These are phyloP conservation scores for Lachnum nothofagi DNA, from an alignment of 2,329 filamentous ascomycete genomes.

Conservation along the genomic window DNA sequence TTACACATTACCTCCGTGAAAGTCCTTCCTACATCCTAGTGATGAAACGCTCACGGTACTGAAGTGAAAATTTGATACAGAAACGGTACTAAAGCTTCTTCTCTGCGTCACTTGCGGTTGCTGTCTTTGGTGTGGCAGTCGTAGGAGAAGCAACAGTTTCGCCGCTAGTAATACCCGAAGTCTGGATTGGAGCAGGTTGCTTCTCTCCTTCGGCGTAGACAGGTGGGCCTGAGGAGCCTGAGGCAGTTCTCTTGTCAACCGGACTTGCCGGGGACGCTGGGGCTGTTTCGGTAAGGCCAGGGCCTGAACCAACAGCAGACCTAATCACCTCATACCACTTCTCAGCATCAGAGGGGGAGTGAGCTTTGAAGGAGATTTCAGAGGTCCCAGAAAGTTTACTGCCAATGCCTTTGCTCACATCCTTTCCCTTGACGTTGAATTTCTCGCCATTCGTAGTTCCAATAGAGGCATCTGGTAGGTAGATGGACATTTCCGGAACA, in stretches of 20 bases:
- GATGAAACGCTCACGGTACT: not conserved
- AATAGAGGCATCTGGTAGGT: slow-evolving; percentile 82
- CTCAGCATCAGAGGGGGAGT: slow-evolving; percentile 71
- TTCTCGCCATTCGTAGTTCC: slow-evolving; percentile 69
- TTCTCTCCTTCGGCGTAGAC: slow-evolving; percentile 15
- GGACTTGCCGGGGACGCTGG: slow-evolving; percentile 24
- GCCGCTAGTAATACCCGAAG: slow-evolving; percentile 22
- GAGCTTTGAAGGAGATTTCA: slow-evolving; percentile 83
- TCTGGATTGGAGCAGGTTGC: slow-evolving; percentile 24
- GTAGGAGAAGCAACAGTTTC: slow-evolving; percentile 26
- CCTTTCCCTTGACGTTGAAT: slow-evolving; percentile 94
- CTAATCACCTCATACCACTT: slow-evolving; percentile 76
- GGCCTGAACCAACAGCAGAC: slow-evolving; percentile 20
- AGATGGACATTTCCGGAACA: slow-evolving; percentile 80
- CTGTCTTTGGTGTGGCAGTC: slow-evolving; percentile 9
- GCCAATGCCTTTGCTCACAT: slow-evolving; percentile 73
- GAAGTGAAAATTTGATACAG: not conserved
- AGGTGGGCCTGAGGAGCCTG: slow-evolving; percentile 19
- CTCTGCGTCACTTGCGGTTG: not conserved
- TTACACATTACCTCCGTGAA: not conserved
- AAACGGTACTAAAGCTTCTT: not conserved
- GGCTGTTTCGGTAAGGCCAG: slow-evolving; percentile 13
- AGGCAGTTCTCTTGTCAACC: slow-evolving; percentile 12
- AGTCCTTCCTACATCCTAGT: not conserved
- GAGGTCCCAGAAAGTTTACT: slow-evolving; percentile 74